Percentiles rank a stretch among this genome's conserved stretches.
phyloP scores from a whole-genome alignment of 306 rosid species.

The Malus domestica region ASM211411v1 NC_041800.1:22976233-22976732 shows the following conservation, averaged over 20 bases:
- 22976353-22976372: background rate
- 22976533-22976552: slow-evolving; percentile 21
- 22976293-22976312: background rate
- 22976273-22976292: background rate
- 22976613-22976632: background rate
- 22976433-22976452: slow-evolving; percentile 37
- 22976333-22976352: background rate
- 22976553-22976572: background rate
- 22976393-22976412: background rate
- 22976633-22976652: background rate
- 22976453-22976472: slow-evolving; percentile 46
- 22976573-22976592: background rate
- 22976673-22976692: background rate
- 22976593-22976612: background rate
- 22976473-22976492: slow-evolving; percentile 58
- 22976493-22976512: slow-evolving; percentile 52
- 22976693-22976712: background rate
- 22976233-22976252: slow-evolving; percentile 1
- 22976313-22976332: background rate
- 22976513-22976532: slow-evolving; percentile 51
- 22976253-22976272: background rate
- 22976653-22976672: background rate
- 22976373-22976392: background rate
- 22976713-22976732: background rate
- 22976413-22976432: slow-evolving; percentile 23